Evolutionary conservation across 2,329 filamentous ascomycete species (phyloP).

Genomic region (Aspergillus thermomutatus): DNA sequence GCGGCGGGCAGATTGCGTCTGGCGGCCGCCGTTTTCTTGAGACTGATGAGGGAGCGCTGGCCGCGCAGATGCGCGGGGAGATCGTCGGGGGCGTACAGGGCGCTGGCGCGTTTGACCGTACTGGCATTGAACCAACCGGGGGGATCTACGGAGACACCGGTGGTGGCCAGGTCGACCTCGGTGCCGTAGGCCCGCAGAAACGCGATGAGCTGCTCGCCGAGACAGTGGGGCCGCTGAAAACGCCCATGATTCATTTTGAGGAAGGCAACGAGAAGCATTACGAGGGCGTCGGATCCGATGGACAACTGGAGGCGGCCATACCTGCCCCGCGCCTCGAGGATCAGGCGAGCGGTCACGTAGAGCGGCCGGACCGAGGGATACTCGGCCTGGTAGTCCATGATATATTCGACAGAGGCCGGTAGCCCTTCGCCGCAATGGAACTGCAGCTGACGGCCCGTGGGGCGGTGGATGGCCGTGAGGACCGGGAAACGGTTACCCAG

Average conservation of each 20-base stretch:
- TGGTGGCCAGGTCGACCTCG: slow-evolving; percentile 42
- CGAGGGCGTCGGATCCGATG: slow-evolving; percentile 52
- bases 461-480: slow-evolving; percentile 40
- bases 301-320: slow-evolving; percentile 48
- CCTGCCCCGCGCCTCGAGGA: slow-evolving; percentile 50
- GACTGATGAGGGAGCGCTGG: slow-evolving; percentile 38
- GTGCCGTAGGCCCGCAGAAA: slow-evolving; percentile 50
- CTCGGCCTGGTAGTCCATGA: slow-evolving; percentile 47
- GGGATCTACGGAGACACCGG: slow-evolving; percentile 51
- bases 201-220: slow-evolving; percentile 45
- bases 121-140: slow-evolving; percentile 38
- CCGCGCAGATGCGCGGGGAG: slow-evolving; percentile 31
- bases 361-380: slow-evolving; percentile 49
- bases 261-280: slow-evolving; percentile 56
- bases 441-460: slow-evolving; percentile 51
- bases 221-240: slow-evolving; percentile 25
- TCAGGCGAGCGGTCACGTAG: slow-evolving; percentile 49
- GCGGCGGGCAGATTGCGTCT: slow-evolving; percentile 24
- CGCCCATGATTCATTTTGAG: slow-evolving; percentile 44
- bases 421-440: slow-evolving; percentile 47
- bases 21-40: slow-evolving; percentile 31
- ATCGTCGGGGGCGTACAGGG: slow-evolving; percentile 6
- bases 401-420: slow-evolving; percentile 39
- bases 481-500: slow-evolving; percentile 27
- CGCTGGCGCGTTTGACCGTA: slow-evolving; percentile 13